Evolutionary conservation across 2,329 filamentous ascomycete genomes (phyloP), one percentile per base, ranked within the genome.

Genomic region (Venturia effusa): DNA sequence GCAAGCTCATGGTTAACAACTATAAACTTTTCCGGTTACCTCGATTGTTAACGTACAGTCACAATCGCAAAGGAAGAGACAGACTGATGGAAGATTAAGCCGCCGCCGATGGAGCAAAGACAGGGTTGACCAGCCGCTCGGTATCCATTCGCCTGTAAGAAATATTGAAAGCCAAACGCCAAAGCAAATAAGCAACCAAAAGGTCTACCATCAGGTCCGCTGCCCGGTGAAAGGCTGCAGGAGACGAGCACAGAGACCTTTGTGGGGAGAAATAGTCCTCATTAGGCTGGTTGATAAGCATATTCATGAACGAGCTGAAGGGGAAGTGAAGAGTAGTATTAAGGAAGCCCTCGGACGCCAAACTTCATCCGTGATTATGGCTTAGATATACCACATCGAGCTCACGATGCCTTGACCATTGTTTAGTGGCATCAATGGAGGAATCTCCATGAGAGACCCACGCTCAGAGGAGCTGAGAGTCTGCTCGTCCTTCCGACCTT

Each of bases 311-410:
- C n/a, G 11, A 24, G 45, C 22, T 27, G 15, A 34, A 19, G 19
- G 19, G 27, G 34, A 57, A 34, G 19, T 34, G 30, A 32, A 61
- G 17, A 37, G n/a, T 24, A 37, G n/a, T 61, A 17, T 15, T 61
- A 32, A 27, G 15, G 45, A 30, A 51, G 45, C 10, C 45, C 11
- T 24, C 22, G 1, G 17, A 22, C 22, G 22, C 43, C 43, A 27
- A 22, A n/a, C 43, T 24, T 51, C 41, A 51, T 51, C 45, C 45
- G n/a, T n/a, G n/a, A 51, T 24, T 24, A 27, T 27, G 17, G 22
- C 48, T 69, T 72, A 81, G 72, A 81, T 77, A 74, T 76, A 81
- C 79, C 79, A 81, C 79, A 81, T 81, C 13, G 72, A 69, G 48
- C 74, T 72, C 67, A 71, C 71, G 68, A 80, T 77, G 45, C 69